phyloP scores from a whole-genome alignment of 106 monocot genomes.

The Allium fistulosum region DNA sequence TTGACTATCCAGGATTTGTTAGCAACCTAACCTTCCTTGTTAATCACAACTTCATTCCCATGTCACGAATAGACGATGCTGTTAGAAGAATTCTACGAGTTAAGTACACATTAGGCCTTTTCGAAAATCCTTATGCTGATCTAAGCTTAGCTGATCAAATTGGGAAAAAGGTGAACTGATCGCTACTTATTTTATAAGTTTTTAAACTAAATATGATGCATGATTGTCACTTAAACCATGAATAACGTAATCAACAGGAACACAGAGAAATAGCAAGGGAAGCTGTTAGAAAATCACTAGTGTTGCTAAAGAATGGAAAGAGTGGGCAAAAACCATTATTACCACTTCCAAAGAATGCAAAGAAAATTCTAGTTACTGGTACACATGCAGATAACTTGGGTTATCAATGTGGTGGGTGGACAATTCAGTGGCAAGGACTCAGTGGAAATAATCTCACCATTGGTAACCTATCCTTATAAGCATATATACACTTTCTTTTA shows the following conservation, averaged over 20 bases:
- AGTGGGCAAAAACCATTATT: conserved; percentile 15
- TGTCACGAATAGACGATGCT: conserved; percentile 47
- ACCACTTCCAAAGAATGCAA: conserved; percentile 43
- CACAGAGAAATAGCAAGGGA: conserved; percentile 48
- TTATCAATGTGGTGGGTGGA: conserved; percentile 60
- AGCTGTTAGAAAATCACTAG: conserved; percentile 57
- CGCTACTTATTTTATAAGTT: neutral
- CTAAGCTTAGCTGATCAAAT: conserved; percentile 35
- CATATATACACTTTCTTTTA: neutral
- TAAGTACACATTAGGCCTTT: conserved; percentile 50
- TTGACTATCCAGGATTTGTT: conserved; percentile 28
- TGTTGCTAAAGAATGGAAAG: conserved; percentile 54
- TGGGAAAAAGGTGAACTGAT: conserved; percentile 24
- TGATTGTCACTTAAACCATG: too few relatives aligned
- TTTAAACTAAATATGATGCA: too few relatives aligned
- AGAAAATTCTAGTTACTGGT: conserved; percentile 47
- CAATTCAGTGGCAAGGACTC: conserved; percentile 44
- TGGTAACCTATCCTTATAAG: conserved; percentile 7
- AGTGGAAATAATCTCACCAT: conserved; percentile 40
- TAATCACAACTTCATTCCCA: conserved; percentile 19
- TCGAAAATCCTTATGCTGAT: conserved; percentile 46
- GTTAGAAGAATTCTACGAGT: conserved; percentile 53
- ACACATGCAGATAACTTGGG: conserved; percentile 50
- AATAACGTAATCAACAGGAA: conserved; percentile 17
- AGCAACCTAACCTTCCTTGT: conserved; percentile 26